Base-by-base conservation (phyloP, 2,329 filamentous ascomycete species). In the Ophiosphaerella narmari region DNA sequence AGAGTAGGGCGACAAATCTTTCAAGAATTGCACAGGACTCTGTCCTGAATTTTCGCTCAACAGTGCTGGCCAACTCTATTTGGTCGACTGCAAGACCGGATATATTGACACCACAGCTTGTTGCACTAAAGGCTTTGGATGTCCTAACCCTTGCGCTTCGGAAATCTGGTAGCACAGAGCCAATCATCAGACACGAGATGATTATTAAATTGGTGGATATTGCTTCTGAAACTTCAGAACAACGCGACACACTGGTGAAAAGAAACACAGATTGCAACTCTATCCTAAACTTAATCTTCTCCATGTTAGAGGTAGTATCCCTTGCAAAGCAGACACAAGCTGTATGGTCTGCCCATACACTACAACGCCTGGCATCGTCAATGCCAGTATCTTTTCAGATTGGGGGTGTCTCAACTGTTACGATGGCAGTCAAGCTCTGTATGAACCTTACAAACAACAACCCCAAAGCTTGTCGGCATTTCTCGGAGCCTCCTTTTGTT, bases 361-460 rank as follows among this genome's bases (percentile, higher is more conserved):
- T 86, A 13, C 77, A 80, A 3, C 76, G 77, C 4, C 72, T 87
- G 31, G 79, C 80, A 1, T 75, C 79, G 39, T 72, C 80, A 1
- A 62, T 74, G 29, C 62, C 73, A 11, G 43, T 60, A 21, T 63
- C 72, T 36, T 66, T 73, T 31, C 39, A 57, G 16, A 45, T 49
- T 21, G 54, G 50, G 3, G 53, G 43, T 9, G 21, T 52, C 40
- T 52, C 60, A 7, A 62, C 60, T 24, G 60, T 61, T 14, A 66
- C 76, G 69, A 71, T 85, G 14, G 74, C 84, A 24, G 76, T 93
- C 39, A 85, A 89, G 48, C 80, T 97, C 4, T 86, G 90, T 32
- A 82, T 96, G 55, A 96, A 96, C 63, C 81, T 92, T 42, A 94
- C 91, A 7, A 96, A 96, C 75, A 90, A 91, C 60, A 89, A 89